Evolutionary conservation across 2,329 filamentous ascomycete species (phyloP).

Genomic region (Magnaporthiopsis poae): DNA sequence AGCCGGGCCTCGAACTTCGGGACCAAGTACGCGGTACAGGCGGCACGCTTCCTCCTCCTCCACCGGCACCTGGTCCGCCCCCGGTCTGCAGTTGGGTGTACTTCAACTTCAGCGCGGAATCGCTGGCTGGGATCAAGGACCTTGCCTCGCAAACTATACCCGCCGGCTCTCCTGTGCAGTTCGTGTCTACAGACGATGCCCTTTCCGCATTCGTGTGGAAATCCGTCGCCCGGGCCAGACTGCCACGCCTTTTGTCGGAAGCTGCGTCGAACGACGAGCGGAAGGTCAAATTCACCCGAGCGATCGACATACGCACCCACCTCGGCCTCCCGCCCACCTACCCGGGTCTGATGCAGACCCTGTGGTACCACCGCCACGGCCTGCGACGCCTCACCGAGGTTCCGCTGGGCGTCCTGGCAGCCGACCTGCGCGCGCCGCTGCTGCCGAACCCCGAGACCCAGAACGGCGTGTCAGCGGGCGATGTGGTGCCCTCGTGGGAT

Average conservation of each 20-base stretch:
- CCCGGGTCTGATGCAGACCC: constrained; percentile 37
- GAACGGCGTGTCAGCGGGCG: not conserved
- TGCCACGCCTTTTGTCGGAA: constrained; percentile 20
- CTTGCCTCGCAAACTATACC: constrained; percentile 20
- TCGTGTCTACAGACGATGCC: constrained; percentile 44
- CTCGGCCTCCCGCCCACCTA: constrained; percentile 34
- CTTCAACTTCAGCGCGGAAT: constrained; percentile 30
- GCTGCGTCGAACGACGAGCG: not conserved
- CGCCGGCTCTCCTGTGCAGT: constrained; percentile 15
- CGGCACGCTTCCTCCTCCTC: constrained; percentile 12
- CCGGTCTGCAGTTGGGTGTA: constrained; percentile 31
- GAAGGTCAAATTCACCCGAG: constrained; percentile 31
- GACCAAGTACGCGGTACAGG: constrained; percentile 17
- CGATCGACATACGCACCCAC: constrained; percentile 36
- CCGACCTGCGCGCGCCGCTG: constrained; percentile 29
- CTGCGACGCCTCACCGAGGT: constrained; percentile 15
- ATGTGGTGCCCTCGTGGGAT: not conserved
- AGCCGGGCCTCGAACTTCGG: constrained; percentile 25
- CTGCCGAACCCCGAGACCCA: constrained; percentile 20
- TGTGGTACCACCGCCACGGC: constrained; percentile 29
- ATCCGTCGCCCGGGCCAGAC: constrained; percentile 30
- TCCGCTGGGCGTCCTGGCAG: constrained; percentile 20
- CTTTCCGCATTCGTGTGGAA: constrained; percentile 43
- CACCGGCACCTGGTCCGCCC: constrained; percentile 10
- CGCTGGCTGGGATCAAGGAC: constrained; percentile 31